Conservation (phyloP, 176 grass and related monocot species). For the Musa schizocarpa region DNA sequence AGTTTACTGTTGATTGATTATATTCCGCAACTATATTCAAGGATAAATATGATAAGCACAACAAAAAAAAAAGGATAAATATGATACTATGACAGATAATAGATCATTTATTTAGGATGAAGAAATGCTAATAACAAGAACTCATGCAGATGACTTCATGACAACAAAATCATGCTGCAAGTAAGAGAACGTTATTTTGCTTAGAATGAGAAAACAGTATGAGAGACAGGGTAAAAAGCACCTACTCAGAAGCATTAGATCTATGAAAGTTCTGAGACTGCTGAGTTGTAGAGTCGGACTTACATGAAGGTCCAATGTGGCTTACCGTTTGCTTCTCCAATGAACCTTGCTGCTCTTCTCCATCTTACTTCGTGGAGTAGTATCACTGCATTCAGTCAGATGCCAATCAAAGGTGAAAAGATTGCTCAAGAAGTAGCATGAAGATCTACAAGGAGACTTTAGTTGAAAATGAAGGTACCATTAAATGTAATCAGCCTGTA, state of each 20-base stretch:
- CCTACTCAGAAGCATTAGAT: background rate
- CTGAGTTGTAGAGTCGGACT: background rate
- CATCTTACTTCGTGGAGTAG: background rate
- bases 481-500: slow-evolving; percentile 87
- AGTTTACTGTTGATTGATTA: too few relatives aligned
- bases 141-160: too few relatives aligned
- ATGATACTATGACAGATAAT: too few relatives aligned
- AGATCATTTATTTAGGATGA: too few relatives aligned
- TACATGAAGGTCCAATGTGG: background rate
- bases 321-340: background rate
- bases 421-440: background rate
- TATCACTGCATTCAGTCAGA: background rate
- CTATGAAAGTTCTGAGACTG: background rate
- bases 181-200: too few relatives aligned
- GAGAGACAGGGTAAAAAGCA: too few relatives aligned
- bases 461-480: background rate
- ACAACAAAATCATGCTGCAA: too few relatives aligned
- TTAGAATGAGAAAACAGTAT: too few relatives aligned
- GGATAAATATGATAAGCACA: too few relatives aligned
- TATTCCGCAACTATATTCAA: too few relatives aligned
- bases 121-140: too few relatives aligned
- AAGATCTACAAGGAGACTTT: background rate
- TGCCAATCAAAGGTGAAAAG: background rate
- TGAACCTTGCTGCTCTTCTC: background rate
- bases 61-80: too few relatives aligned